Evolutionary conservation across 1,284 basidiomycete genomes (phyloP).

Genomic region (Microbotryum scabiosae): DNA sequence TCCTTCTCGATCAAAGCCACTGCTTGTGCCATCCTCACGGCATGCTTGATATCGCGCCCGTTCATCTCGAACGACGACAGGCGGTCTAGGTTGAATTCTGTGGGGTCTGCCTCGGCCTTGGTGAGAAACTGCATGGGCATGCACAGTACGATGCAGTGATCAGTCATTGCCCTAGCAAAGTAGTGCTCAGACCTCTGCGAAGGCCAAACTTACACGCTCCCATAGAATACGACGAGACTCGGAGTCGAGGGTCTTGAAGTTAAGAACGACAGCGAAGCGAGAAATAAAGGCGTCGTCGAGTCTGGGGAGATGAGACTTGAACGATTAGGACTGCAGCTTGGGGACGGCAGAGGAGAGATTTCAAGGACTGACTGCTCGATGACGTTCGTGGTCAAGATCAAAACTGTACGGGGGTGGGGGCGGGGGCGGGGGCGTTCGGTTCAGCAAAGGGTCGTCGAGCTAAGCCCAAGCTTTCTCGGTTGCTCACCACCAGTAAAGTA

Average conservation of each 20-base stretch:
- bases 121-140: slow-evolving; percentile 2
- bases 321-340: no score
- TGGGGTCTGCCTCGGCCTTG: not conserved
- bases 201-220: slow-evolving; percentile 2
- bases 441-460: no score
- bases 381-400: slow-evolving; percentile 26
- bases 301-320: not conserved
- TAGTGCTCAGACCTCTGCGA: no score
- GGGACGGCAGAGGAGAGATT: not conserved
- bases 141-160: not conserved
- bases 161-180: not conserved
- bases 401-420: not conserved
- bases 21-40: slow-evolving; percentile 26
- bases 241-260: slow-evolving; percentile 22
- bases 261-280: slow-evolving; percentile 26
- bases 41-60: slow-evolving; percentile 28
- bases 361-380: slow-evolving; percentile 2
- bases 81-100: slow-evolving; percentile 9
- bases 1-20: slow-evolving; percentile 13
- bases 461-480: no score
- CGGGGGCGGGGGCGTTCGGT: no score
- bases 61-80: slow-evolving; percentile 14
- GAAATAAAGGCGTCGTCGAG: slow-evolving; percentile 29
- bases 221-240: slow-evolving; percentile 12
- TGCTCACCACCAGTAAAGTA: slow-evolving; percentile 24